Evolutionary conservation across 495 filamentous ascomycete species (phyloP), one percentile per base, ranked within the genome.

Genomic region (Daldinia caldariorum): DNA sequence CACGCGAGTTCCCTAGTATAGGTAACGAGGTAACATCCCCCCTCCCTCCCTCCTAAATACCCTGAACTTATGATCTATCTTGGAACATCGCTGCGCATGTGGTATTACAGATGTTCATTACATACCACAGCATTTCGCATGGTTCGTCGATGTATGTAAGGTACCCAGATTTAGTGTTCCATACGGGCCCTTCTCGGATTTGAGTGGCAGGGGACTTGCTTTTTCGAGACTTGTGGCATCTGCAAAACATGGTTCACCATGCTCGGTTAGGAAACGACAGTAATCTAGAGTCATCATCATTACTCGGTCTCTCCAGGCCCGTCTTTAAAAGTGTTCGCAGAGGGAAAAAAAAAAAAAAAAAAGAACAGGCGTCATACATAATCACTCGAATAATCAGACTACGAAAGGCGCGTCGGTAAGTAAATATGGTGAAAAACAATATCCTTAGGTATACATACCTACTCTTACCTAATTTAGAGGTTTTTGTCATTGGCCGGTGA

Each of bases 401-500:
- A 29, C 26, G 26, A 50, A 45, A 14, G 41, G 41, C 41, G 41
- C 16, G n/a, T 18, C 16, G n/a, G 29, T 53, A 53, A 26, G 26
- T 26, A 26, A 26, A 10, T 32, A 53, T 53, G 26, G 13, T 12
- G 26, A 31, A 29, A 31, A 12, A n/a, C n/a, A n/a, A 49, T 63
- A 60, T 59, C 54, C 39, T 35, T 26, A 26, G 26, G 26, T 67
- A 47, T 47, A n/a, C n/a, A n/a, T n/a, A n/a, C n/a, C n/a, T n/a
- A 53, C 32, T 37, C 49, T 63, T 64, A 64, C n/a, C 67, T 56
- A 58, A 58, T 58, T 57, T 13, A 47, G 20, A 35, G 26, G 26
- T 26, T 26, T 69, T 69, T 69, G 61, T 72, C 65, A 66, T 69
- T 41, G 34, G n/a, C 34, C 64, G 31, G 63, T 68, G 69, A 72